A percentile compares a stretch with the other conserved stretches of the same genome.
Conservation (phyloP, 108 stramenopile species). For the Nannochloropsis oceanica region DNA sequence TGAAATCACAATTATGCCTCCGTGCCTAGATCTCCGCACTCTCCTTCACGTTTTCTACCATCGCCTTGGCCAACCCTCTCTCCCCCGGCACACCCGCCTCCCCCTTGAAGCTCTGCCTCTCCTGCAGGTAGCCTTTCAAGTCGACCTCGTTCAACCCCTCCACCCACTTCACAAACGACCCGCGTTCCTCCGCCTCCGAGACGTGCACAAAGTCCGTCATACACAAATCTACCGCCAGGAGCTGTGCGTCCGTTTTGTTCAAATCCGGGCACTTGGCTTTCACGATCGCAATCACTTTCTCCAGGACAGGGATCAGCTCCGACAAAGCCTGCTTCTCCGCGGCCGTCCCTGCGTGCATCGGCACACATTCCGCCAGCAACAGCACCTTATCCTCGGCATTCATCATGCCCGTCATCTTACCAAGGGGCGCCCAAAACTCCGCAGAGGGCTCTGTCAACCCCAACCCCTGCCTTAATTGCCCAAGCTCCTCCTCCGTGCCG, state of each 20-base stretch:
- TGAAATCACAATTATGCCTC: neutral
- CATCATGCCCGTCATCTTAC: slow-evolving; percentile 57
- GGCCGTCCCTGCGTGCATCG: slow-evolving; percentile 48
- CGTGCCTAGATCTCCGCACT: slow-evolving; percentile 44
- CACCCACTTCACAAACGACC: slow-evolving; percentile 55
- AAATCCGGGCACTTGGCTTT: slow-evolving; percentile 5
- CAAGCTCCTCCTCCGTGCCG: slow-evolving; percentile 60
- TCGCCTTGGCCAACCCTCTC: neutral
- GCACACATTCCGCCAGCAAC: slow-evolving; percentile 62
- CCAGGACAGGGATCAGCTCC: neutral
- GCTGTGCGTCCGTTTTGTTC: slow-evolving; percentile 5
- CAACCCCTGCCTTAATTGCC: slow-evolving; percentile 60
- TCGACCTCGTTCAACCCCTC: slow-evolving; percentile 53
- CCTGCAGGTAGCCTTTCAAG: slow-evolving; percentile 44
- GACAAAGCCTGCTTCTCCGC: slow-evolving; percentile 2
- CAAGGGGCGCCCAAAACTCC: slow-evolving; percentile 69
- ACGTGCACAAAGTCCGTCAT: slow-evolving; percentile 18
- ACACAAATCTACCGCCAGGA: slow-evolving; percentile 4
- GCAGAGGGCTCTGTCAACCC: slow-evolving; percentile 58
- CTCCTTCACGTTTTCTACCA: slow-evolving; percentile 40
- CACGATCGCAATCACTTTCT: slow-evolving; percentile 1
- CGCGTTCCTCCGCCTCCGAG: slow-evolving; percentile 49
- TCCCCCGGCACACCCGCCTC: slow-evolving; percentile 45
- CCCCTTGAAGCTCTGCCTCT: slow-evolving; percentile 48
- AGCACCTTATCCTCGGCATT: slow-evolving; percentile 66